A percentile compares a stretch with the other conserved stretches of the same genome.
Evolutionary conservation across 192 early-diverging fungal genomes (phyloP).

Genomic region (Phycomyces nitens): DNA sequence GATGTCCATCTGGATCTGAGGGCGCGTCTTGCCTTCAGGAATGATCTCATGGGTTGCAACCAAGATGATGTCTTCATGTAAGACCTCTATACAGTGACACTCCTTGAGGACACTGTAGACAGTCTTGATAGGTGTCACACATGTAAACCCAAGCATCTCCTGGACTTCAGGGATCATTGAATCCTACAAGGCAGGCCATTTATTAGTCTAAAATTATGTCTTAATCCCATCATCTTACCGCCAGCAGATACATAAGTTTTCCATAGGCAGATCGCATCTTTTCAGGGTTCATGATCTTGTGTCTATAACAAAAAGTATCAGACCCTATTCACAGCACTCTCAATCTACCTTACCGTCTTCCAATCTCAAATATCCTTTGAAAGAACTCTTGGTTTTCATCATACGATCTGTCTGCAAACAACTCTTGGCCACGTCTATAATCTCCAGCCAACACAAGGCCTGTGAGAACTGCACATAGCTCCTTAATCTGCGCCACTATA

Average conservation of each 20-base stretch:
- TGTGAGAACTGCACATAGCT: conserved; percentile 91
- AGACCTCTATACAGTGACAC: conserved; percentile 56
- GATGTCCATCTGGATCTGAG: conserved; percentile 79
- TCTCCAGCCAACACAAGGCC: conserved; percentile 84
- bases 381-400: conserved; percentile 79
- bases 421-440: conserved; percentile 76
- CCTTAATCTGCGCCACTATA: conserved; percentile 92
- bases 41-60: conserved; percentile 73
- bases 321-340: neutral
- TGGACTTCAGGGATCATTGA: conserved; percentile 68
- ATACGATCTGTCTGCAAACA: conserved; percentile 63
- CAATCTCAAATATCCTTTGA: conserved; percentile 66
- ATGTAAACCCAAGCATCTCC: conserved; percentile 75
- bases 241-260: conserved; percentile 91
- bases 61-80: conserved; percentile 78
- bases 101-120: conserved; percentile 77
- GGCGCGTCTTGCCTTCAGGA: conserved; percentile 58
- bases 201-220: no score
- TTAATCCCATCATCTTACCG: no score
- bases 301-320: conserved; percentile 29
- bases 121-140: conserved; percentile 85
- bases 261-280: conserved; percentile 96
- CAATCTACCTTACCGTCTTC: conserved; percentile 44
- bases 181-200: conserved; percentile 52
- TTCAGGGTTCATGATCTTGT: conserved; percentile 94